phyloP scores from a whole-genome alignment of 345 rosid species.

The Isatis tinctoria region DNA sequence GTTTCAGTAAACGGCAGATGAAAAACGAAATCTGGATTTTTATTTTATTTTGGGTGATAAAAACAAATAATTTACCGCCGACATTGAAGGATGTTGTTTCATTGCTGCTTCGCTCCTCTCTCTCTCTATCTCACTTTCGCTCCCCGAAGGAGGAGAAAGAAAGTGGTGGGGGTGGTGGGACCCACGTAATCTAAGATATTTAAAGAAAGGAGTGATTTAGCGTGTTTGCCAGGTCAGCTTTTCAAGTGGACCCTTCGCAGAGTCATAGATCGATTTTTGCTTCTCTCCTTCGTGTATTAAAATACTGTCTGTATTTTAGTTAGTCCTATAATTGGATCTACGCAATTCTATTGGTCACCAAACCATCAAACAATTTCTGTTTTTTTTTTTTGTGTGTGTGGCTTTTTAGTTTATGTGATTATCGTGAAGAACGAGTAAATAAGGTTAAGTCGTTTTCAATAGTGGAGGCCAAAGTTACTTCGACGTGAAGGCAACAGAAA shows the following conservation, averaged over 20 bases:
- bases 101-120: not conserved
- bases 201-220: slow-evolving; percentile 7
- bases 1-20: not conserved
- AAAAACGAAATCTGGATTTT: not conserved
- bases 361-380: not conserved
- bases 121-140: not conserved
- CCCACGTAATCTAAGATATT: slow-evolving; percentile 21
- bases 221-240: slow-evolving; percentile 28
- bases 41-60: no score
- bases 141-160: not conserved
- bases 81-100: slow-evolving; percentile 15
- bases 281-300: no score
- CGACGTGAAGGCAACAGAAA: not conserved
- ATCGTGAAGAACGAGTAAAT: not conserved
- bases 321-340: not conserved
- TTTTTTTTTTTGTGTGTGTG: no score
- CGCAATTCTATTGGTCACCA: slow-evolving; percentile 11
- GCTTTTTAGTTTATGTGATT: not conserved
- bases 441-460: slow-evolving; percentile 1
- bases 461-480: slow-evolving; percentile 7
- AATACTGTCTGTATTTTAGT: no score
- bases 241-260: not conserved
- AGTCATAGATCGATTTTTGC: no score
- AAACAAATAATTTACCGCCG: not conserved
- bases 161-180: not conserved